phyloP scores from a whole-genome alignment of 805 yeast species.

The Candida andamanensis region DNA sequence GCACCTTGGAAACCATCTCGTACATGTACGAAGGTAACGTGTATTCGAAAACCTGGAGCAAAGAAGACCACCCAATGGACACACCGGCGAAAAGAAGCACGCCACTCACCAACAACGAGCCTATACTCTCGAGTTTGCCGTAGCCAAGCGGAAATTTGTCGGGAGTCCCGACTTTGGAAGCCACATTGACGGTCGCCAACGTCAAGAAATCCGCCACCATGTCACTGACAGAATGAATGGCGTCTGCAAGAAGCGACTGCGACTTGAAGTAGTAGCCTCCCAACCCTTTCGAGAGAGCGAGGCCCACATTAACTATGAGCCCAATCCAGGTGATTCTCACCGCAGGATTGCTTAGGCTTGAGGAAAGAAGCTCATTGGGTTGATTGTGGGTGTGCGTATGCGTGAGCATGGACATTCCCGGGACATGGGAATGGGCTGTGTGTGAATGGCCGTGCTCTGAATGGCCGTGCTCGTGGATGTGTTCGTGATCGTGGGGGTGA shows the following conservation, averaged over 20 bases:
- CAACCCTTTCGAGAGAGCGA: slow-evolving; percentile 80
- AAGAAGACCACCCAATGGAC: slow-evolving; percentile 84
- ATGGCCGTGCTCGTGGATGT: slow-evolving; percentile 2
- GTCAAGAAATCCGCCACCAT: slow-evolving; percentile 86
- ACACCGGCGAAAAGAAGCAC: slow-evolving; percentile 83
- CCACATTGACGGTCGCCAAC: slow-evolving; percentile 77
- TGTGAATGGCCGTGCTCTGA: slow-evolving; percentile 2
- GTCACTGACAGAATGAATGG: slow-evolving; percentile 89
- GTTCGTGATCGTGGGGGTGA: slow-evolving; percentile 1
- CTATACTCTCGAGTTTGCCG: slow-evolving; percentile 90
- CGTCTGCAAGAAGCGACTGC: slow-evolving; percentile 90
- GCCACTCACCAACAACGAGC: slow-evolving; percentile 82
- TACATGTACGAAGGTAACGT: slow-evolving; percentile 56
- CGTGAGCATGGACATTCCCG: slow-evolving; percentile 9
- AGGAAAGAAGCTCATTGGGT: slow-evolving; percentile 38
- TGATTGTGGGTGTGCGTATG: slow-evolving; percentile 43
- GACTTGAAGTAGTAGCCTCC: slow-evolving; percentile 95
- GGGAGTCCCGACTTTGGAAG: slow-evolving; percentile 52
- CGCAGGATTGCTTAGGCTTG: slow-evolving; percentile 61
- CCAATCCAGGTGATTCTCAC: slow-evolving; percentile 94
- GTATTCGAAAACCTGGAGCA: slow-evolving; percentile 63
- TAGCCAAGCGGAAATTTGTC: slow-evolving; percentile 77
- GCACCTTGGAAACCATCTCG: slow-evolving; percentile 48
- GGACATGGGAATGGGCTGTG: too few species aligned
- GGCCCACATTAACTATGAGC: slow-evolving; percentile 70